phyloP scores from a whole-genome alignment of 345 rosid genomes.

The Boechera divaricarpa region DNA sequence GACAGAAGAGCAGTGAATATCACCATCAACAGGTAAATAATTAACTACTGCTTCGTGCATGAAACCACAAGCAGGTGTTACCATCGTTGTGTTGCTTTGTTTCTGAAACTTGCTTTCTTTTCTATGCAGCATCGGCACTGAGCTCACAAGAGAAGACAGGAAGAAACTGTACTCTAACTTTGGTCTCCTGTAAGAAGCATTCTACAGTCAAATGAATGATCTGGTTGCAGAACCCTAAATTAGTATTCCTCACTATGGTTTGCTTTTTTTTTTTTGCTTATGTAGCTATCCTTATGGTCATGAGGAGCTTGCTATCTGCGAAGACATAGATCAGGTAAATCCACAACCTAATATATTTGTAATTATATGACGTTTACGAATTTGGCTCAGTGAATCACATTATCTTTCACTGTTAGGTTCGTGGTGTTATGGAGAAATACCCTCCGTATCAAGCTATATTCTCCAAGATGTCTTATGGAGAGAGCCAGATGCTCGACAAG shows the following conservation, averaged over 20 bases:
- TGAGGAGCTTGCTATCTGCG: conserved; percentile 88
- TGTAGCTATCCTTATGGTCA: conserved; percentile 85
- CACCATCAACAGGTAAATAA: conserved; percentile 78
- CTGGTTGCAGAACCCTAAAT: not conserved
- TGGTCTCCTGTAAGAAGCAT: conserved; percentile 77
- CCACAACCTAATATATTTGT: not conserved
- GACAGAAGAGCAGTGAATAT: conserved; percentile 98
- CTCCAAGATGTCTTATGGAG: conserved; percentile 87
- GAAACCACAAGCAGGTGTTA: not conserved
- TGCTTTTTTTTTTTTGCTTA: conserved; percentile 6
- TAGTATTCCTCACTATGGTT: not conserved
- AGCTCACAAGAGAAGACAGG: conserved; percentile 97
- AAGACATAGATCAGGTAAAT: conserved; percentile 85
- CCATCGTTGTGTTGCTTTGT: not conserved
- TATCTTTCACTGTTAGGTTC: conserved; percentile 60
- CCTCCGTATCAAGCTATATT: conserved; percentile 95
- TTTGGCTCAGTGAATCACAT: not conserved
- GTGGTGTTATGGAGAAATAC: conserved; percentile 86
- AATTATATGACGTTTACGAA: not conserved
- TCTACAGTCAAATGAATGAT: not conserved
- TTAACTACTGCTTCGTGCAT: not conserved
- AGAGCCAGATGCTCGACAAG: conserved; percentile 97
- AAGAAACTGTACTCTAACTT: conserved; percentile 91
- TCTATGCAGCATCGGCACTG: conserved; percentile 90
- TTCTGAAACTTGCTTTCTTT: not conserved